Evolutionary conservation across 768 basidiomycete genomes (phyloP).

Genomic region (Nidularia sp.): DNA sequence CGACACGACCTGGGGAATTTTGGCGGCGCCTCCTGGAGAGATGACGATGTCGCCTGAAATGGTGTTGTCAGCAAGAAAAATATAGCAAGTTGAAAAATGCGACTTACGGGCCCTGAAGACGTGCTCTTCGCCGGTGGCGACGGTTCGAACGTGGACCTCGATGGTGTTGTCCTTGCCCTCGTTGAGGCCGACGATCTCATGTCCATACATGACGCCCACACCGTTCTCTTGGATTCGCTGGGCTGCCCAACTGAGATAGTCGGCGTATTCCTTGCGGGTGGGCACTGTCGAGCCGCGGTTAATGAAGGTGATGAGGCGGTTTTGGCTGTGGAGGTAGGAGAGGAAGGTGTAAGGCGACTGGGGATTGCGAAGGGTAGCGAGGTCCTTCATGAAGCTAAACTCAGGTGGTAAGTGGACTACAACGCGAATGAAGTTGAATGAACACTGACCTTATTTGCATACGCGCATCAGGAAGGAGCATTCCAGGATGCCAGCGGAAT

Average conservation of each 20-base stretch:
- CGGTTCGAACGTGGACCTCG: conserved; percentile 29
- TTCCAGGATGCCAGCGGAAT: conserved; percentile 55
- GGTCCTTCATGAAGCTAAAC: conserved; percentile 46
- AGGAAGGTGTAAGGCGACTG: conserved; percentile 49
- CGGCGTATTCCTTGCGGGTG: conserved; percentile 48
- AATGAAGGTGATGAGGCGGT: conserved; percentile 47
- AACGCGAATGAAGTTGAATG: neutral
- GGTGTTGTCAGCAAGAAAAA: neutral
- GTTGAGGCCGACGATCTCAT: conserved; percentile 38
- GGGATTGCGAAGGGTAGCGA: conserved; percentile 48
- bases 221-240: conserved; percentile 37
- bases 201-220: conserved; percentile 37
- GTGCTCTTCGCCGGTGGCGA: conserved; percentile 26
- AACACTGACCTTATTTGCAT: conserved; percentile 48
- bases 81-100: neutral
- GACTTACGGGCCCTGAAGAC: conserved; percentile 34
- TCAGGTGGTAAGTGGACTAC: conserved; percentile 1
- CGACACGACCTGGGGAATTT: conserved; percentile 32
- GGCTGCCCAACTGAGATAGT: conserved; percentile 53
- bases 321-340: conserved; percentile 45
- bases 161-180: conserved; percentile 28
- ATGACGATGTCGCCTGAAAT: conserved; percentile 41
- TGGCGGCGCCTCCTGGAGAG: conserved; percentile 44
- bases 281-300: conserved; percentile 49
- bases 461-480: conserved; percentile 45